phyloP scores from a whole-genome alignment of 306 rosid species.

The Cicer chorassanicum region DNA sequence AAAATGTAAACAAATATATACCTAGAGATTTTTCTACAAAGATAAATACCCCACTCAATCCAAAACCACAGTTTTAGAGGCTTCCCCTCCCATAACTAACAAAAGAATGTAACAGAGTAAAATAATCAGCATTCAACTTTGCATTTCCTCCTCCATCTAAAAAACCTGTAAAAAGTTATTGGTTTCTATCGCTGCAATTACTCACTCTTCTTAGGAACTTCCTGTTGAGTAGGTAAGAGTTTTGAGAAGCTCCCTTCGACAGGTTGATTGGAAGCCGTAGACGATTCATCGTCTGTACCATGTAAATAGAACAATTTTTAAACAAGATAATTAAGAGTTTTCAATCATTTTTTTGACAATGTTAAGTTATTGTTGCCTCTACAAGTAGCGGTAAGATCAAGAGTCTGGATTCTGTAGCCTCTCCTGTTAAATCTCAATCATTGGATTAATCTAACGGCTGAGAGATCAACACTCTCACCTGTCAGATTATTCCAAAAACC shows the following conservation, averaged over 20 bases:
- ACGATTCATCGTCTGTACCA: constrained; percentile 76
- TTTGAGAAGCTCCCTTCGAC: constrained; percentile 85
- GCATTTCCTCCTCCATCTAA: constrained; percentile 49
- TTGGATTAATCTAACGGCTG: neutral
- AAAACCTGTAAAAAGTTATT: constrained; percentile 45
- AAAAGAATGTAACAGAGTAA: constrained; percentile 51
- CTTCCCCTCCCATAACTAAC: constrained; percentile 45
- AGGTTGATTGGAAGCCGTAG: constrained; percentile 59
- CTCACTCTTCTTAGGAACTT: constrained; percentile 75
- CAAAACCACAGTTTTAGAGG: constrained; percentile 59
- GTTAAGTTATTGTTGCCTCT: constrained; percentile 12
- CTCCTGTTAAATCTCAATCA: neutral
- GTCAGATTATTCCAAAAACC: neutral
- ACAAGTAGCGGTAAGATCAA: constrained; percentile 9
- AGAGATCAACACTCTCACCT: constrained; percentile 1
- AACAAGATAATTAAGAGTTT: constrained; percentile 14
- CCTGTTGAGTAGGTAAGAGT: constrained; percentile 74
- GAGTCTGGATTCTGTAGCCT: neutral
- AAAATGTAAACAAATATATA: constrained; percentile 61
- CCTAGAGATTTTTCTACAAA: constrained; percentile 52
- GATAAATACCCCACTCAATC: constrained; percentile 52
- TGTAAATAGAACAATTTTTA: constrained; percentile 21
- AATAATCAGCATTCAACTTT: constrained; percentile 50
- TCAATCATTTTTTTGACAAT: neutral
- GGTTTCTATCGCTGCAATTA: constrained; percentile 50